Evolutionary conservation across 2,329 filamentous ascomycete species (phyloP), one percentile per base, ranked within the genome.

Genomic region (Diaporthe aspalathi): DNA sequence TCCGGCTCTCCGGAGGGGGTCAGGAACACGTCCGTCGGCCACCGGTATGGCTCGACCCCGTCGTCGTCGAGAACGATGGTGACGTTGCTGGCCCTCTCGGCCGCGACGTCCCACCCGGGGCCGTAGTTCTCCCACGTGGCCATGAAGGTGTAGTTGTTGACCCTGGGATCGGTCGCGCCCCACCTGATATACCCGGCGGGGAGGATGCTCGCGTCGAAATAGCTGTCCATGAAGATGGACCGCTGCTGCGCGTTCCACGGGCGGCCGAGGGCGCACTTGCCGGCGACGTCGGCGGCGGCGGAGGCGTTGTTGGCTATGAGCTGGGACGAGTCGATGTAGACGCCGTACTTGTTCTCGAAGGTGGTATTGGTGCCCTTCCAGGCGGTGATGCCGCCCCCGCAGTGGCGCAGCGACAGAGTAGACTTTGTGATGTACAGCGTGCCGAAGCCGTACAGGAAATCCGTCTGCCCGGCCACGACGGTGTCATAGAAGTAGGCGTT

Each of bases 401-500:
- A 93, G 75, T 81, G 83, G 12, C 91, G 86, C 16, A 92, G 83
- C 0, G 83, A 81, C 2, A 93, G 79, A 0, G 82, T 81, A 1
- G 86, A 88, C 4, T 83, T 81, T 69, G 89, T 84, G 50, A 92
- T 83, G 84, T 87, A 92, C 4, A 87, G 84, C 0, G 90, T 92
- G 32, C 90, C 90, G 76, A 92, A 92, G 11, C 90, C 90, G 76
- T 92, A 92, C 24, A 92, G 81, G 80, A 92, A 92, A 75, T 93
- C 91, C 0, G 89, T 92, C 76, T 92, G 84, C 0, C 91, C 91
- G 0, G 88, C 90, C 6, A 92, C 84, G 45, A 89, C 85, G 67
- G 81, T 85, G 45, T 86, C 83, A 77, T 89, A 85, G 79, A 93
- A 90, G 79, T 91, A 92, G 0, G 87, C 87, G 74, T 91, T 92